A percentile compares a stretch with the other conserved stretches of the same genome.
These are phyloP conservation scores for Cystofilobasidium capitatum DNA, from an alignment of 768 basidiomycete genomes.

Conservation along the genomic window DNA sequence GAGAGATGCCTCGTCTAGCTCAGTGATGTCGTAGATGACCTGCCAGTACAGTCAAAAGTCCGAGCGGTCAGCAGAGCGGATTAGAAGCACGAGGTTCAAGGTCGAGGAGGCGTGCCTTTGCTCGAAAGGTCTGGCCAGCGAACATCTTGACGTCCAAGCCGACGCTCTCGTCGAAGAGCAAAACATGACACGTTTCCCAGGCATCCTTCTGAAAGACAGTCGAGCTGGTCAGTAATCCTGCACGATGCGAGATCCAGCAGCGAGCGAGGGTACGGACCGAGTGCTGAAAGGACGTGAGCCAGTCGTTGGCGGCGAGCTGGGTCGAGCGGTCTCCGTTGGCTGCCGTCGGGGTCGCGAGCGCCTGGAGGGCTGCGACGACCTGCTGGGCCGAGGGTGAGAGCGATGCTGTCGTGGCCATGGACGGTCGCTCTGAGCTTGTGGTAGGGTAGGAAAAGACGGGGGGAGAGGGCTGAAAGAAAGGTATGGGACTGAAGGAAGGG, in stretches of 20 bases:
- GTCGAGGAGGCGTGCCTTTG: conserved; percentile 64
- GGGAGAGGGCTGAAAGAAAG: background rate
- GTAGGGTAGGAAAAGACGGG: background rate
- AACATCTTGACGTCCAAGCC: conserved; percentile 77
- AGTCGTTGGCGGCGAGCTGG: conserved; percentile 26
- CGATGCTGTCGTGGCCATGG: background rate
- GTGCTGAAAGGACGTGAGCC: conserved; percentile 27
- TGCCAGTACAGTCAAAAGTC: conserved; percentile 40
- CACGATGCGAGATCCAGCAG: background rate
- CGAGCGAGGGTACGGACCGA: conserved; percentile 14
- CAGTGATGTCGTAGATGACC: conserved; percentile 90
- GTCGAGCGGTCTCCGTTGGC: conserved; percentile 12
- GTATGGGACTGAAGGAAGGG: background rate
- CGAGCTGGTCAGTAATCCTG: background rate
- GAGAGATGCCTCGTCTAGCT: conserved; percentile 65
- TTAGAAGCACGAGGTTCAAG: conserved; percentile 1
- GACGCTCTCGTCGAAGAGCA: conserved; percentile 69
- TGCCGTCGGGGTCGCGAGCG: conserved; percentile 9
- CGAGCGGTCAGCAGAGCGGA: conserved; percentile 7
- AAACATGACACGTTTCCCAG: conserved; percentile 87
- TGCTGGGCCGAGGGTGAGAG: conserved; percentile 13
- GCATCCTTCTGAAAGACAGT: conserved; percentile 71
- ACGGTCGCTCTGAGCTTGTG: background rate
- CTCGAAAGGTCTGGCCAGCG: conserved; percentile 89
- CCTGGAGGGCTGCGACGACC: conserved; percentile 19